Conservation (phyloP, 1,284 basidiomycete species). For the Neolentinus lepideus region DNA sequence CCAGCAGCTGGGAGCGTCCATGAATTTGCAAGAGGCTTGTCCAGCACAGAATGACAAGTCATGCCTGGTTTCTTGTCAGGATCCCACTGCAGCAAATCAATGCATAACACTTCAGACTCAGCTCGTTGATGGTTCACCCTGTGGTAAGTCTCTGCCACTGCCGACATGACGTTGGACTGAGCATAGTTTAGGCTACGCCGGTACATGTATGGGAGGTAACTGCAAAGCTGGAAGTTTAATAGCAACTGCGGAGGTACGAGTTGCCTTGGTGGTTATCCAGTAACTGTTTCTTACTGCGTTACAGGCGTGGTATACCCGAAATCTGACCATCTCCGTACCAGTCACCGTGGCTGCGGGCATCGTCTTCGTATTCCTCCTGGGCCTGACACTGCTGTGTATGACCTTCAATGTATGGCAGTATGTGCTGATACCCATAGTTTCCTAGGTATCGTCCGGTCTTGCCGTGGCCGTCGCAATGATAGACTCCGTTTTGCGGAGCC, state of each 20-base stretch:
- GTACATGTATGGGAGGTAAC: slow-evolving; percentile 57
- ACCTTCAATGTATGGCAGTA: neutral
- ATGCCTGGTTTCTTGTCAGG: slow-evolving; percentile 79
- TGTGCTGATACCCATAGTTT: neutral
- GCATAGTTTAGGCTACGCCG: slow-evolving; percentile 51
- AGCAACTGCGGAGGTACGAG: slow-evolving; percentile 52
- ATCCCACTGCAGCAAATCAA: slow-evolving; percentile 52
- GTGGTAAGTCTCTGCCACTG: slow-evolving; percentile 41
- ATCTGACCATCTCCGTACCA: slow-evolving; percentile 77
- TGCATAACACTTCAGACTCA: slow-evolving; percentile 75
- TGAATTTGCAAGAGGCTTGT: slow-evolving; percentile 67
- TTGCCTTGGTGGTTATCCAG: neutral
- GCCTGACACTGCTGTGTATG: neutral
- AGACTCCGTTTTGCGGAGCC: neutral
- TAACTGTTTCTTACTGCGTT: slow-evolving; percentile 2
- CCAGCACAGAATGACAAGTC: slow-evolving; percentile 53
- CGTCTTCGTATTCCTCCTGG: slow-evolving; percentile 43
- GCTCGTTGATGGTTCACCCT: slow-evolving; percentile 82
- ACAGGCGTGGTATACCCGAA: slow-evolving; percentile 67
- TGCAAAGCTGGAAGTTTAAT: slow-evolving; percentile 63
- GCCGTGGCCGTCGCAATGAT: neutral
- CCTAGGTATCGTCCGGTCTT: neutral
- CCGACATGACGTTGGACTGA: slow-evolving; percentile 1
- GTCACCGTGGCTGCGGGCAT: slow-evolving; percentile 70
- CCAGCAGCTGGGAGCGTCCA: slow-evolving; percentile 58